Base-by-base conservation (phyloP, 208 protist genomes). In the Novymonas esmeraldas region DNA sequence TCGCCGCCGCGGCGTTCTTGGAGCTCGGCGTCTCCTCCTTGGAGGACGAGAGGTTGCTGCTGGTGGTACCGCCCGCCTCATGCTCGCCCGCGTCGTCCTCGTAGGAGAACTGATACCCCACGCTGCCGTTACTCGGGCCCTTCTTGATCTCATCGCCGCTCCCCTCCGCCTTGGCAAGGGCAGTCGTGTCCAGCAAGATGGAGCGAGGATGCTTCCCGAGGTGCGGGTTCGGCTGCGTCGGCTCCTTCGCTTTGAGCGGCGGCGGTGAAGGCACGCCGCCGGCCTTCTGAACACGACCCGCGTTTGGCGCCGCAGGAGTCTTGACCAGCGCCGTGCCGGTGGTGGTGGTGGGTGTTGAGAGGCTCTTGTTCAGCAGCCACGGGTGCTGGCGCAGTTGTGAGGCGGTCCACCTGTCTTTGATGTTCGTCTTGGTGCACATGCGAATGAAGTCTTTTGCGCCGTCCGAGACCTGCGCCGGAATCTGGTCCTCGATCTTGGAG, bases 371-470 rank as follows among this genome's bases (percentile, higher is more conserved):
- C 4, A 83, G 58, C 20, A 95, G 45, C 89, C 91, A 96, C n/a
- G 73, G 80, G 65, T 96, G 91, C 41, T 81, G 63, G 20, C 64
- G 78, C 38, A 96, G 81, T 61, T 92, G 76, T 31, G 61, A 31
- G 7, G 78, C 80, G 2, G 78, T 79, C 67, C 81, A 91, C 11
- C 91, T 84, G 18, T 93, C 86, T 48, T 87, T 87, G 22, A 87
- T 84, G 57, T 89, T 81, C 3, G 65, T 68, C 44, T 70, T 79
- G 26, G 85, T 90, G 75, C 86, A 92, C 48, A 78, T 67, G 4
- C 73, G 45, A 64, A 96, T 89, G 57, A 96, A 96, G 51, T 90
- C 83, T 56, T 82, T 85, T 11, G 87, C 87, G 13, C 66, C 73
- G 3, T 79, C 80, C 9, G 85, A 87, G 29, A 89, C 79, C 54